These are phyloP conservation scores for Fusarium zealandicum DNA, from an alignment of 2,329 filamentous ascomycete genomes.

Conservation along the genomic window DNA sequence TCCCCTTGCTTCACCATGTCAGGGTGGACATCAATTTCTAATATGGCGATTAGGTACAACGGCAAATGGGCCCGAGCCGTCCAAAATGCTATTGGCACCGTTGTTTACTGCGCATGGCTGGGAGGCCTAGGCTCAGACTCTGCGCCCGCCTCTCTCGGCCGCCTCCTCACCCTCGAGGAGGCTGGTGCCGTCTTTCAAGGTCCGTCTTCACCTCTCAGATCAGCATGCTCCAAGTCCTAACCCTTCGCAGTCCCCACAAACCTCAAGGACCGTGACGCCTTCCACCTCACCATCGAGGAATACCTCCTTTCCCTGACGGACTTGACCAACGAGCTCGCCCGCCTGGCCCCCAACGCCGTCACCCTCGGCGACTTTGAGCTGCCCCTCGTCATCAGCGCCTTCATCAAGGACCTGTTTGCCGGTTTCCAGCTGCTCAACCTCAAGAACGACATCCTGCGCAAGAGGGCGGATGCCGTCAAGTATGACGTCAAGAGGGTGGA, in stretches of 20 bases:
- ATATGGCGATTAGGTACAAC: slow-evolving; percentile 68
- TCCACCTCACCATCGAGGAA: slow-evolving; percentile 97
- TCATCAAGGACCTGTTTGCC: slow-evolving; percentile 93
- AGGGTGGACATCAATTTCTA: slow-evolving; percentile 5
- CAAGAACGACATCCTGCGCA: slow-evolving; percentile 91
- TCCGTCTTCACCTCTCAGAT: slow-evolving; percentile 47
- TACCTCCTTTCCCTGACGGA: slow-evolving; percentile 89
- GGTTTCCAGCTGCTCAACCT: slow-evolving; percentile 97
- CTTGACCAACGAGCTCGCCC: slow-evolving; percentile 87
- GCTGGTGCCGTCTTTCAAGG: slow-evolving; percentile 79
- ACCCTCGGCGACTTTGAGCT: slow-evolving; percentile 84
- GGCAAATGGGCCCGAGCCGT: slow-evolving; percentile 82
- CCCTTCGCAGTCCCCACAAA: slow-evolving; percentile 79
- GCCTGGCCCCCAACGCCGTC: slow-evolving; percentile 92
- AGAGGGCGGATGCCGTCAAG: slow-evolving; percentile 91
- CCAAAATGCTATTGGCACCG: slow-evolving; percentile 74
- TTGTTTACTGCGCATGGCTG: slow-evolving; percentile 74
- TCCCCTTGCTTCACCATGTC: background rate
- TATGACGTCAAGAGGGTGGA: slow-evolving; percentile 98
- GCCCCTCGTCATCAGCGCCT: slow-evolving; percentile 86
- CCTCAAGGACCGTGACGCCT: slow-evolving; percentile 85
- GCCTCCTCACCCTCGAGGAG: slow-evolving; percentile 86
- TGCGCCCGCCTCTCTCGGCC: slow-evolving; percentile 62
- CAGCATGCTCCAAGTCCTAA: background rate
- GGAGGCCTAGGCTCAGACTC: slow-evolving; percentile 70